Evolutionary conservation across 257 asterid genomes (phyloP).

Genomic region (Forsythia suspensa): DNA sequence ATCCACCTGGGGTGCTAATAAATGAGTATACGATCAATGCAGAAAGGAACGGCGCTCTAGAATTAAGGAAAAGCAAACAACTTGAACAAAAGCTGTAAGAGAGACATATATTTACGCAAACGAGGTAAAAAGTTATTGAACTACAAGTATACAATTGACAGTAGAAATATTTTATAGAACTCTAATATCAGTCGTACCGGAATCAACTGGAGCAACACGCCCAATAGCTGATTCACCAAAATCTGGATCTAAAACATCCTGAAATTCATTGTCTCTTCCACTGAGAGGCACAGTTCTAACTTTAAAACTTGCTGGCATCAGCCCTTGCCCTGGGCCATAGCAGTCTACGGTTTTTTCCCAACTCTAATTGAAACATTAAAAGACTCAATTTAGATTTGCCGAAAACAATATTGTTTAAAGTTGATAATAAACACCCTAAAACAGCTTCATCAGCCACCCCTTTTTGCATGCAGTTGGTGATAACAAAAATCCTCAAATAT

Average conservation of each 20-base stretch:
- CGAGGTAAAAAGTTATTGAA: background rate
- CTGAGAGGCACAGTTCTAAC: constrained; percentile 57
- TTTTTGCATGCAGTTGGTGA: background rate
- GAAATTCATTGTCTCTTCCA: constrained; percentile 57
- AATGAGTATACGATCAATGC: background rate
- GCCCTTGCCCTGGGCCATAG: constrained; percentile 79
- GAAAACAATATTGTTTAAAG: background rate
- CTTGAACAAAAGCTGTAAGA: background rate
- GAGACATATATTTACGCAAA: background rate
- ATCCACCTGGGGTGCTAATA: background rate
- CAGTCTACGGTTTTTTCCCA: constrained; percentile 88
- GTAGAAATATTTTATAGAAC: background rate
- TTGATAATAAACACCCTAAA: background rate
- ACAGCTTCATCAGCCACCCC: too few relatives aligned
- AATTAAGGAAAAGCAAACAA: background rate
- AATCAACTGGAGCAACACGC: constrained; percentile 90
- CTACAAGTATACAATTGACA: background rate
- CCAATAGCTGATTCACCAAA: constrained; percentile 89
- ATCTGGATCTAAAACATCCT: constrained; percentile 78
- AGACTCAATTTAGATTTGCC: constrained; percentile 9
- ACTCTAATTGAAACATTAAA: constrained; percentile 42
- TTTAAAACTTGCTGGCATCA: constrained; percentile 88
- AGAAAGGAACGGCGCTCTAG: background rate
- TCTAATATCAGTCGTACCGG: constrained; percentile 43
- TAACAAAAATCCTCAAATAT: background rate